Evolutionary conservation across 1,284 basidiomycete genomes (phyloP), one percentile per base, ranked within the genome.

Genomic region (Fomitopsis schrenkii): DNA sequence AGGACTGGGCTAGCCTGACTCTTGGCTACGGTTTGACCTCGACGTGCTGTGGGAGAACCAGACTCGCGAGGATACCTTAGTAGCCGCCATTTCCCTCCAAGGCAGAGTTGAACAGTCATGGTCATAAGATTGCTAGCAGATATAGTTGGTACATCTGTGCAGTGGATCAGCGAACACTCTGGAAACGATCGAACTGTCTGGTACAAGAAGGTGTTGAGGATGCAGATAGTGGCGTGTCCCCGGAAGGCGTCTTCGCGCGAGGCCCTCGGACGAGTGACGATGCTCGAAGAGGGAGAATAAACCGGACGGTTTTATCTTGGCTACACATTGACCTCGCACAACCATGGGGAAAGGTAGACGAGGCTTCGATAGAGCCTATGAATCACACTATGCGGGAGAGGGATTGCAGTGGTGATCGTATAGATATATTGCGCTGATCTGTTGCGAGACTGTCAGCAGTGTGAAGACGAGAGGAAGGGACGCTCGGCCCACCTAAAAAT

Each of bases 361-460:
- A 84, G 81, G 84, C 84, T 86, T 86, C 85, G 85, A 87, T 77
- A 85, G 84, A 83, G 85, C 85, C 85, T 70, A 48, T 14, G 8
- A 22, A 35, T 19, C 33, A 9, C 7, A 33, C 30, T 14, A 15
- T 44, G 58, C 30, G 4, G 28, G 30, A 33, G 14, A 30, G 10
- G 15, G 35, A 8, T 53, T 35, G 35, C n/a, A 12, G n/a, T 40
- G 19, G n/a, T 30, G 26, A n/a, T 10, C 6, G 19, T 46, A 58
- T 30, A 45, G 35, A 58, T 58, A 58, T 58, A 45, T 38, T 58
- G 42, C 26, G 26, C 28, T 28, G 60, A 65, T 53, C 54, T 46
- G 33, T 59, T 38, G 14, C 14, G 48, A 3, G 15, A 4, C 3
- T 17, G 22, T n/a, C 45, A 48, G 19, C 26, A 40, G 48, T 17